Evolutionary conservation across 306 rosid genomes (phyloP).

Genomic region (Medicago truncatula): DNA sequence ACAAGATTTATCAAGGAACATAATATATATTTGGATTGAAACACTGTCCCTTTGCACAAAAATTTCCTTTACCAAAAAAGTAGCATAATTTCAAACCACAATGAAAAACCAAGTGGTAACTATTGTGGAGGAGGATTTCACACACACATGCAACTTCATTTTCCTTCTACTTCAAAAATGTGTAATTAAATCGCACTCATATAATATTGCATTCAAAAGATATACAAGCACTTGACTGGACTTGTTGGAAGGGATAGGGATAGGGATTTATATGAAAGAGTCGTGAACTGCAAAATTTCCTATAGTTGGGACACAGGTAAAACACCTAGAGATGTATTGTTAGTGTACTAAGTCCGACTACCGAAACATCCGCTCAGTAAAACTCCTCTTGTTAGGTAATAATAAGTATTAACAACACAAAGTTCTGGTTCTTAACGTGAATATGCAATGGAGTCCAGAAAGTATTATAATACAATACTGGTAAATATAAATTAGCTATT

Average conservation of each 20-base stretch:
- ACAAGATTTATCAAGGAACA: neutral
- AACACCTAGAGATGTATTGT: neutral
- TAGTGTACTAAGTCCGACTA: conserved; percentile 16
- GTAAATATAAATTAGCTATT: conserved; percentile 35
- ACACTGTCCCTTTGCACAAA: neutral
- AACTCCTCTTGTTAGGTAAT: conserved; percentile 8
- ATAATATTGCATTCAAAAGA: neutral
- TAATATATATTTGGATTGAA: neutral
- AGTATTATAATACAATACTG: conserved; percentile 6
- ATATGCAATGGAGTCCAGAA: conserved; percentile 19
- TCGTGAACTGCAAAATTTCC: neutral
- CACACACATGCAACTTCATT: conserved; percentile 14
- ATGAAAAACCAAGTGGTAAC: conserved; percentile 16
- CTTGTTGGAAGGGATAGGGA: neutral
- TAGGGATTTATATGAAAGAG: neutral
- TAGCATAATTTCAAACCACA: neutral
- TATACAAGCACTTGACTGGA: neutral
- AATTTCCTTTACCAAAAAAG: neutral
- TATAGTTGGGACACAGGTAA: conserved; percentile 17
- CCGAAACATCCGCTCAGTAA: conserved; percentile 30
- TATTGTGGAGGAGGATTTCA: conserved; percentile 2
- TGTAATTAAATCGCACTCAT: conserved; percentile 1
- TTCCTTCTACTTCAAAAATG: neutral
- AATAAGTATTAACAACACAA: neutral
- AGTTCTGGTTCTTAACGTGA: neutral